A percentile compares a stretch with the other conserved stretches of the same genome.
Conservation (phyloP, 441 rosid genomes). For the Capsella rubella region DNA sequence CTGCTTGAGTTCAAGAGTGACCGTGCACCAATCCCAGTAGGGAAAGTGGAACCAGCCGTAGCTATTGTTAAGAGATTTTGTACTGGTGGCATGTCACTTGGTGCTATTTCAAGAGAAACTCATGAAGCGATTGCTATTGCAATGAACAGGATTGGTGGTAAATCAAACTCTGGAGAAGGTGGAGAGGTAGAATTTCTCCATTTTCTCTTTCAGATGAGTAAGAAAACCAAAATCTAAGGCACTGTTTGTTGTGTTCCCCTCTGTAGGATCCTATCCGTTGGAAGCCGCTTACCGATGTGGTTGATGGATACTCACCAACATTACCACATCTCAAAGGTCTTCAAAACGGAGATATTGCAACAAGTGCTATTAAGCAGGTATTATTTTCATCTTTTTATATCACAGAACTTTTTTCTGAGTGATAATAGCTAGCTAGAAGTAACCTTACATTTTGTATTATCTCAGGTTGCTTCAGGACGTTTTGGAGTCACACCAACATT, state of each 20-base stretch:
- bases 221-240: conserved; percentile 6
- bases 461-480: conserved; percentile 98
- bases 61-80: conserved; percentile 94
- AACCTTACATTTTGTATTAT: conserved; percentile 21
- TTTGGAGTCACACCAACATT: conserved; percentile 99
- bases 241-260: not conserved
- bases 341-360: conserved; percentile 98
- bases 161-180: conserved; percentile 99
- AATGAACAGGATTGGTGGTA: conserved; percentile 97
- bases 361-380: conserved; percentile 99
- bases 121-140: conserved; percentile 99
- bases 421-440: too few species aligned
- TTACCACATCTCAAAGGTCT: conserved; percentile 99
- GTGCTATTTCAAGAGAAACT: conserved; percentile 99
- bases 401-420: too few species aligned
- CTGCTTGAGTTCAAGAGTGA: conserved; percentile 97
- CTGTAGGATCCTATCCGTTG: conserved; percentile 96
- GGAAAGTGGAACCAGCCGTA: conserved; percentile 93
- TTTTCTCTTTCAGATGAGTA: not conserved
- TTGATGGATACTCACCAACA: conserved; percentile 97
- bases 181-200: conserved; percentile 77
- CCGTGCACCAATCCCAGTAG: conserved; percentile 84
- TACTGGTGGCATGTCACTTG: conserved; percentile 99
- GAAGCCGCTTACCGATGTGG: conserved; percentile 92
- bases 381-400: not conserved